Evolutionary conservation across 495 filamentous ascomycete species (phyloP).

Genomic region (Bacidia gigantensis): DNA sequence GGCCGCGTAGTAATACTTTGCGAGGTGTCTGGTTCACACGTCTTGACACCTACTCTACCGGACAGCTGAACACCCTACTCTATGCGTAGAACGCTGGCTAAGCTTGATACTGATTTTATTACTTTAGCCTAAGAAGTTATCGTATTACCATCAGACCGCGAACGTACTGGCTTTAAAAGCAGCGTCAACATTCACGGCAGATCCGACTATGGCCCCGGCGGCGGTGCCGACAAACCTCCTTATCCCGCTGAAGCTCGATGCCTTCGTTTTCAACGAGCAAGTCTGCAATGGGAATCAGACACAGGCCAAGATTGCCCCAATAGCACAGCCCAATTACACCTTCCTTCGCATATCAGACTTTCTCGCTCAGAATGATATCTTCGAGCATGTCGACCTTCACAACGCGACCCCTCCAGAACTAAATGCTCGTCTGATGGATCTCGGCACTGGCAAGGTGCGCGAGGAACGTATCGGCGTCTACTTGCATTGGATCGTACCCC

Average conservation of each 20-base stretch:
- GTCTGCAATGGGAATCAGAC: constrained; percentile 7
- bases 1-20: too few relatives aligned
- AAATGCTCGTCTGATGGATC: constrained; percentile 34
- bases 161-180: neutral
- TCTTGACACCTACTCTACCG: too few relatives aligned
- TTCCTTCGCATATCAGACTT: constrained; percentile 28
- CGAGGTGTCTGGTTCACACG: too few relatives aligned
- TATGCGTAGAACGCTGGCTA: neutral
- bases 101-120: neutral
- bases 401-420: neutral
- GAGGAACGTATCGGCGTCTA: constrained; percentile 35
- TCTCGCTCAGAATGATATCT: constrained; percentile 19
- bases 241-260: neutral
- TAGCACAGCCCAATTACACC: constrained; percentile 43
- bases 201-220: neutral
- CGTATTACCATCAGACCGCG: neutral
- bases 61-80: too few relatives aligned
- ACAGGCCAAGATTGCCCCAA: constrained; percentile 31
- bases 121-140: neutral
- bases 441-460: constrained; percentile 19
- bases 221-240: neutral
- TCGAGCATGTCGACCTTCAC: neutral
- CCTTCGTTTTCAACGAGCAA: neutral
- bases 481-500: constrained; percentile 38
- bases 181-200: neutral